phyloP scores from a whole-genome alignment of 192 early-diverging fungal species.

The Linnemannia exigua region DNA sequence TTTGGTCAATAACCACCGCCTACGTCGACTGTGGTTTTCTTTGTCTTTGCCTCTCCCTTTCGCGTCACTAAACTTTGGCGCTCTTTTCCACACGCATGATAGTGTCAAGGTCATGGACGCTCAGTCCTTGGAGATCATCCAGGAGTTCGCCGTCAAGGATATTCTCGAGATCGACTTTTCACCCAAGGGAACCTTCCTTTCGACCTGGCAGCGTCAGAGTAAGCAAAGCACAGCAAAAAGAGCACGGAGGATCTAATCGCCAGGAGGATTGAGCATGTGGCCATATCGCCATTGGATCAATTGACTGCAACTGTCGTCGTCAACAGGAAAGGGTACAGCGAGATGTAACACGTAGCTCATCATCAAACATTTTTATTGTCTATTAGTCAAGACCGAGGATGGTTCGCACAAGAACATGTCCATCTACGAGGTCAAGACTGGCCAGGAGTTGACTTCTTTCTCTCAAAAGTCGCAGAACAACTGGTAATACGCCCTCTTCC shows the following conservation, averaged over 20 bases:
- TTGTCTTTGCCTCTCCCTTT: background rate
- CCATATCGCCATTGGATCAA: background rate
- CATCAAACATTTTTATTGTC: background rate
- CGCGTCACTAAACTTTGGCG: background rate
- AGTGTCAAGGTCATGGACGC: constrained; percentile 86
- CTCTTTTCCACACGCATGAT: constrained; percentile 4
- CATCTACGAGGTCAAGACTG: constrained; percentile 84
- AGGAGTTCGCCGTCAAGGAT: constrained; percentile 72
- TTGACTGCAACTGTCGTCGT: background rate
- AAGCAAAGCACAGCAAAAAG: constrained; percentile 18
- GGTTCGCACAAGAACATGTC: constrained; percentile 82
- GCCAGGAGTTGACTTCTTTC: constrained; percentile 78
- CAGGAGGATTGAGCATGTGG: background rate
- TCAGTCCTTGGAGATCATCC: constrained; percentile 69
- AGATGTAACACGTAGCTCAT: background rate
- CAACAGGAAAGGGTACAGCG: constrained; percentile 1
- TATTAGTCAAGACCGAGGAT: constrained; percentile 77
- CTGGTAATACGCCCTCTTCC: constrained; percentile 60
- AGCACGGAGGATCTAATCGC: constrained; percentile 17
- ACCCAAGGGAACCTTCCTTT: constrained; percentile 87
- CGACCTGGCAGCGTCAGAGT: constrained; percentile 92
- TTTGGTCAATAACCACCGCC: background rate
- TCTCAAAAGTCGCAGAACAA: constrained; percentile 85
- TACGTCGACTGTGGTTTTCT: background rate
- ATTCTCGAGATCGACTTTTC: constrained; percentile 93